Conservation (phyloP, 768 basidiomycete species). For the Suillus subluteus region DNA sequence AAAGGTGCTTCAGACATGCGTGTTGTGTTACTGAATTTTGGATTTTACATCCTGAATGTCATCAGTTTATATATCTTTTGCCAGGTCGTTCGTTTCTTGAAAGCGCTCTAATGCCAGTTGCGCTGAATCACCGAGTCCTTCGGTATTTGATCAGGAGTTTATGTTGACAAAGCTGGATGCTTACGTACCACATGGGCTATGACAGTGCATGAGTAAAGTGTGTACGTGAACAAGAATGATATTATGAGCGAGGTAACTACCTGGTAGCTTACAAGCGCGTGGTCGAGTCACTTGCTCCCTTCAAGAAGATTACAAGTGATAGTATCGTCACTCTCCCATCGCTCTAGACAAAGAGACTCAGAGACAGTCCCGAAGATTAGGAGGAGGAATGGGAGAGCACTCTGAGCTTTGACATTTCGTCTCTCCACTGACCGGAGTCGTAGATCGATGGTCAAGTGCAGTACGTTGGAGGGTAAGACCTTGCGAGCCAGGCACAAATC, state of each 20-base stretch:
- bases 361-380: not conserved
- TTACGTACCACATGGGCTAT: not conserved
- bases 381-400: not conserved
- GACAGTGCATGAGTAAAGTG: not conserved
- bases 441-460: too few relatives aligned
- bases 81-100: not conserved
- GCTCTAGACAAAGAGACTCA: not conserved
- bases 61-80: not conserved
- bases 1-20: constrained; percentile 12
- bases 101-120: not conserved
- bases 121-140: constrained; percentile 2
- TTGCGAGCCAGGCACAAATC: too few relatives aligned
- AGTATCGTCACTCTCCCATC: not conserved
- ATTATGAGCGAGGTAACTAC: not conserved
- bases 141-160: not conserved
- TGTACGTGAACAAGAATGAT: not conserved
- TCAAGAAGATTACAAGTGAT: not conserved
- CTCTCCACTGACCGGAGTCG: not conserved
- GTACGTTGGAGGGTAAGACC: too few relatives aligned
- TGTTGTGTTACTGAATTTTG: not conserved
- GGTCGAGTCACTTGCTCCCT: not conserved
- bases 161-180: not conserved
- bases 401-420: not conserved
- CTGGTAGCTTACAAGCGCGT: not conserved
- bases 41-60: constrained; percentile 13